Evolutionary conservation across 371 early-diverging fungal genomes (phyloP).

Genomic region (Paraphysoderma sedebokerense): DNA sequence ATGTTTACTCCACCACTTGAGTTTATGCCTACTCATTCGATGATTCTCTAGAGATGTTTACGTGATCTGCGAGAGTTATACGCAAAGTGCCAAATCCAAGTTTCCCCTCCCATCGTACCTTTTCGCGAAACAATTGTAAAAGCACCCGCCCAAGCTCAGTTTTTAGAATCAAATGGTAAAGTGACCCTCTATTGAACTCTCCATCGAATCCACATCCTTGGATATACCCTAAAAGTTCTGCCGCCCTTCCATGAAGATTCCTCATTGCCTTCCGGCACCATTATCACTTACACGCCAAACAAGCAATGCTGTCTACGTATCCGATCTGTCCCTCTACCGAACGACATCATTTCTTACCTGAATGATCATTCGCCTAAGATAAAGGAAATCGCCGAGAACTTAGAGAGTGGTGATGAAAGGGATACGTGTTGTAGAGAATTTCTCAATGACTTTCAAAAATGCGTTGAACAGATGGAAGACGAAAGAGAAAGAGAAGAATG

Average conservation of each 20-base stretch:
- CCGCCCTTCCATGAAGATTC: not conserved
- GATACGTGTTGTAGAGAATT: not conserved
- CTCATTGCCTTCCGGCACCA: constrained; percentile 45
- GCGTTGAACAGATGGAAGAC: not conserved
- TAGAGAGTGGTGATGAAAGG: not conserved
- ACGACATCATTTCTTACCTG: constrained; percentile 40
- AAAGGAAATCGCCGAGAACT: constrained; percentile 33
- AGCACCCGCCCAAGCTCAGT: constrained; percentile 5
- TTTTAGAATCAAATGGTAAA: not conserved
- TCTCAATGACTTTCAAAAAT: not conserved
- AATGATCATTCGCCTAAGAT: constrained; percentile 37
- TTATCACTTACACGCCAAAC: constrained; percentile 42
- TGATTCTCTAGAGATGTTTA: constrained; percentile 55
- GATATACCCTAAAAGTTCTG: not conserved
- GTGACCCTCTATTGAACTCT: not conserved
- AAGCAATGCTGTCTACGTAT: constrained; percentile 51
- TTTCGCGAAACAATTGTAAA: constrained; percentile 79
- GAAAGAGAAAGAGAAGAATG: not conserved
- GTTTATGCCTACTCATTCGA: too few relatives aligned
- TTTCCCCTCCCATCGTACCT: constrained; percentile 90
- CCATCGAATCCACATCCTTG: too few relatives aligned
- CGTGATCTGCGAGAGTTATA: constrained; percentile 85
- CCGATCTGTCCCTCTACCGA: constrained; percentile 64
- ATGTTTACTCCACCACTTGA: not conserved
- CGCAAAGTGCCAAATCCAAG: constrained; percentile 83